Base-by-base conservation (phyloP, 2,329 filamentous ascomycete genomes). In the Colletotrichum caudatum region DNA sequence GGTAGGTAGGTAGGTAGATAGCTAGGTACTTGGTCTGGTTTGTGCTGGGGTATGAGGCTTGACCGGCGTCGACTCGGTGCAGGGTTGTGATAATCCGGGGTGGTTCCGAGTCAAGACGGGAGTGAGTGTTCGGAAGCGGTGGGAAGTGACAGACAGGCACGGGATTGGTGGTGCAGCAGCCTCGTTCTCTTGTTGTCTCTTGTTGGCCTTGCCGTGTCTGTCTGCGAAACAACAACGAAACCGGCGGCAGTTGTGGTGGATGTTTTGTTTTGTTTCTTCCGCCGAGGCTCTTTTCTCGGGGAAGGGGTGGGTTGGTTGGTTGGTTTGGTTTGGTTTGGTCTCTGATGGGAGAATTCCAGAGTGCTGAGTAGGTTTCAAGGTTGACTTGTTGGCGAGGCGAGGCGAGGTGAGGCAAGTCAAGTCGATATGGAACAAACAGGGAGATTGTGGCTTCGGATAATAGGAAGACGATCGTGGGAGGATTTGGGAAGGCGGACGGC, bases 371-470 rank as follows among this genome's bases (percentile, higher is more conserved):
- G 51, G 65, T 68, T 57, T 63, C 48, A 60, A 58, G 53, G 65
- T 48, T 44, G 44, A 64, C 33, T 53, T 56, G 50, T 11, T 39
- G 29, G 29, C 26, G 37, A 51, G 72, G 67, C 66, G 37, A 60
- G 63, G 50, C 54, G 65, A 46, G 44, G 44, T 20, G 20, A 46
- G 44, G 44, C 44, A 7, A 70, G 48, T 59, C 61, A 56, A 69
- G 58, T 56, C 59, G 59, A 29, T 29, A 60, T 69, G 41, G 69
- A 51, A 71, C 69, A 71, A 51, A 71, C 69, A 71, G 61, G 69
- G 65, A 64, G 66, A 63, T 68, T 69, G 69, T 69, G 69, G 69
- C 69, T 71, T 73, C 71, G 71, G 58, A 63, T 66, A 62, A 63
- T 66, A 41, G 67, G 51, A 71, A 71, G 67, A 63, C 61, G 53